Conservation (phyloP, 106 monocot species). For the Ottelia alismoides region DNA sequence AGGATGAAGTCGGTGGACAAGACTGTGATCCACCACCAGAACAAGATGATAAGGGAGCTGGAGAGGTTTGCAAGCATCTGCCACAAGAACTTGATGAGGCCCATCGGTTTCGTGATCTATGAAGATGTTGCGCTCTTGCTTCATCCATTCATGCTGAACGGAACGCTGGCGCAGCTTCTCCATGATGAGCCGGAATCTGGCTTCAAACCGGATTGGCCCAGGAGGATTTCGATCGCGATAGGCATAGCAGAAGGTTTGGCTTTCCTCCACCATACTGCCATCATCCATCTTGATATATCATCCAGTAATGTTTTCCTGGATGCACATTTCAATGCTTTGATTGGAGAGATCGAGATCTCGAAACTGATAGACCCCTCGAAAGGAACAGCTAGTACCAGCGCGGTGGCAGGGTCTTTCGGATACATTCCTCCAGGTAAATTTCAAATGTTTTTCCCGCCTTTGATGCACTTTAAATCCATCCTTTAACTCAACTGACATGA, state of each 20-base stretch:
- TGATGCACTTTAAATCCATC: background rate
- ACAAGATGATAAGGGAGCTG: conserved; percentile 74
- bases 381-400: conserved; percentile 88
- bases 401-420: conserved; percentile 86
- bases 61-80: conserved; percentile 53
- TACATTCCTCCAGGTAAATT: conserved; percentile 82
- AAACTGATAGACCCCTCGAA: conserved; percentile 86
- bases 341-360: conserved; percentile 83
- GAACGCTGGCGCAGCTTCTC: conserved; percentile 54
- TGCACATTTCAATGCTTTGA: conserved; percentile 45
- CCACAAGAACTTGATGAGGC: conserved; percentile 57
- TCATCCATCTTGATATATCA: conserved; percentile 75
- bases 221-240: conserved; percentile 37
- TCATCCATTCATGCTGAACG: conserved; percentile 57
- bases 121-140: conserved; percentile 76
- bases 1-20: conserved; percentile 64
- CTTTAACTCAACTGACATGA: background rate
- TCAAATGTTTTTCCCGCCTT: background rate
- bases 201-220: conserved; percentile 46
- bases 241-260: conserved; percentile 72
- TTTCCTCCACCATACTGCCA: conserved; percentile 62
- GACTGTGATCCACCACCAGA: conserved; percentile 50
- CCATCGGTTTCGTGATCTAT: conserved; percentile 79
- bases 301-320: conserved; percentile 63
- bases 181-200: conserved; percentile 13